Base-by-base conservation (phyloP, 1,284 basidiomycete genomes). In the Xerocomus nothofagi region DNA sequence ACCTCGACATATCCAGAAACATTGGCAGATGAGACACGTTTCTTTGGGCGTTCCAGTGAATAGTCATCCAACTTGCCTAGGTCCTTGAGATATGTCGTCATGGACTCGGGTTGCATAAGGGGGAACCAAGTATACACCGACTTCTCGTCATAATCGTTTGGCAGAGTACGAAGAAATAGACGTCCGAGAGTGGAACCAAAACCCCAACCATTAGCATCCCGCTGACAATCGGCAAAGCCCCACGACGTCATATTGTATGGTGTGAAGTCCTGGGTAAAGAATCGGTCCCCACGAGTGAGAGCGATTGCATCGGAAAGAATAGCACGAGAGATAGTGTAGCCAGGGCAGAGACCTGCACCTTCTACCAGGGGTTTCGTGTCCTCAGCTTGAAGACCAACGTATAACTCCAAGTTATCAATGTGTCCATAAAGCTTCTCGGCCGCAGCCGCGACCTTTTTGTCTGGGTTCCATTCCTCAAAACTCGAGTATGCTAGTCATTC, bases 291-390 rank as follows among this genome's bases (percentile, higher is more conserved):
- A 50, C 91, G 85, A 39, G 87, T 90, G 43, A 93, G 79, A 5
- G 88, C 84, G 48, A 91, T 88, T n/a, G 91, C 91, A 63, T 94
- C 92, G 57, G 84, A 82, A 32, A 95, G 80, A 60, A 95, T 95
- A 14, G 91, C 92, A 33, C 92, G 82, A 58, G 86, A 87, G 61
- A 91, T 83, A 8, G 93, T 94, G 69, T 89, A 93, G 10, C 86
- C 80, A 53, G 89, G 88, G 68, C 90, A 91, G 46, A 91, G 77
- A 51, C 92, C 92, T 46, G 88, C 86, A 41, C 90, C 89, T 0
- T 84, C 81, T 27, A 86, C 78, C 43, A 88, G 73, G 9, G 84
- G 86, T 67, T 93, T 94, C 4, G 84, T 74, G 53, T 86, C 80
- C 60, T 90, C 87, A 1, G 73, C 81, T 57, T 84, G 82, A 20